A percentile compares a stretch with the other conserved stretches of the same genome.
Conservation (phyloP, 2,329 filamentous ascomycete species). For the Aspergillus carbonarius region DNA sequence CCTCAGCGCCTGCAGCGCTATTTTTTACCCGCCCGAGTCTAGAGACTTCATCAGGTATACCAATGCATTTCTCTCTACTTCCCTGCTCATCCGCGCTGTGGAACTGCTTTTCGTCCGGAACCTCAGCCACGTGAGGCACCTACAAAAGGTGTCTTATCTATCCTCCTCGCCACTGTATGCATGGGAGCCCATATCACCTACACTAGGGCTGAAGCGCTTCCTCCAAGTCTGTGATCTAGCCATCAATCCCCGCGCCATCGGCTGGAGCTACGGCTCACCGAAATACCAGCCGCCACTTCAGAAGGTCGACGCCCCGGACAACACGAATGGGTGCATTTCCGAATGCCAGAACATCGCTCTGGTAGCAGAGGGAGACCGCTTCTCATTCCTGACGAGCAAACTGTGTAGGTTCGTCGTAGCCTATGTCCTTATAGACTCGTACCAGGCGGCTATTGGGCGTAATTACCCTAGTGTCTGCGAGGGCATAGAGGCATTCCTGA, state of each 20-base stretch:
- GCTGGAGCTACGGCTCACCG: conserved; percentile 15
- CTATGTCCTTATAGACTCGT: conserved; percentile 12
- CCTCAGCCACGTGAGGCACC: conserved; percentile 7
- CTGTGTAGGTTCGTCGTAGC: conserved; percentile 1
- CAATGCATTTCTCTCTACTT: conserved; percentile 17
- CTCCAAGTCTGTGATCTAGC: conserved; percentile 12
- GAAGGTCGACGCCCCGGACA: neutral
- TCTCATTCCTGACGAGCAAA: conserved; percentile 5
- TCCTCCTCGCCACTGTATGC: conserved; percentile 9
- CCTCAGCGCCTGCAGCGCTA: conserved; percentile 10
- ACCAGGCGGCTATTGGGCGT: conserved; percentile 11
- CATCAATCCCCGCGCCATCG: conserved; percentile 18
- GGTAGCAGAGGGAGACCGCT: neutral
- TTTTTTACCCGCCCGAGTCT: conserved; percentile 11
- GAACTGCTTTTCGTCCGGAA: conserved; percentile 15
- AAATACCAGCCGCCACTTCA: conserved; percentile 11
- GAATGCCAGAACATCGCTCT: neutral
- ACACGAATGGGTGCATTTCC: neutral
- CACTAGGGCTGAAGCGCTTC: conserved; percentile 7
- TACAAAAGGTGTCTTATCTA: conserved; percentile 3
- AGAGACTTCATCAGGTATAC: conserved; percentile 12
- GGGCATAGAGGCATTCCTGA: neutral
- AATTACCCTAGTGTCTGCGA: conserved; percentile 8
- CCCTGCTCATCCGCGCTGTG: conserved; percentile 14
- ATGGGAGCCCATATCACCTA: conserved; percentile 12